Conservation (phyloP, 345 rosid species). For the Limnanthes douglasii region DNA sequence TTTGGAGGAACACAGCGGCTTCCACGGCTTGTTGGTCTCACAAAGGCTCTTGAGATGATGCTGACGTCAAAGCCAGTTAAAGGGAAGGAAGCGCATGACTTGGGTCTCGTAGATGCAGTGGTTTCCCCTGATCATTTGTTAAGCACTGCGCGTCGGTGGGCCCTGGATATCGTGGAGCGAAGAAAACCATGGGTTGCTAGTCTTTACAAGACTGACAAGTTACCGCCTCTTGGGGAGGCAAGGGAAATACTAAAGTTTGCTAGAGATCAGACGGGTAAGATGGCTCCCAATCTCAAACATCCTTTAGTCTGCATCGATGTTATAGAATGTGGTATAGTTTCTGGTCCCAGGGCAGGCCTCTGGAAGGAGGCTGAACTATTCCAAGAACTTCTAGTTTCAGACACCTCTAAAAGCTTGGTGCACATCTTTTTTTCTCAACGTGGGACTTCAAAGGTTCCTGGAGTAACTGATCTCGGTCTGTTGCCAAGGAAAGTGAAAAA, state of each 20-base stretch:
- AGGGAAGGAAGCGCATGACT: constrained; percentile 50
- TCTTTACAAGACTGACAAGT: constrained; percentile 61
- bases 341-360: constrained; percentile 69
- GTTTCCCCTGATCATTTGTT: constrained; percentile 54
- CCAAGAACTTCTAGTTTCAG: constrained; percentile 37
- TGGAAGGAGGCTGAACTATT: constrained; percentile 65
- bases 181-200: constrained; percentile 81
- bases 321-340: constrained; percentile 75
- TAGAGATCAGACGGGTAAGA: constrained; percentile 52
- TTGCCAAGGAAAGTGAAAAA: constrained; percentile 54
- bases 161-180: constrained; percentile 52
- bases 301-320: constrained; percentile 82
- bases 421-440: constrained; percentile 86
- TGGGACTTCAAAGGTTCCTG: constrained; percentile 88
- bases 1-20: constrained; percentile 99
- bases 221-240: constrained; percentile 84
- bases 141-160: constrained; percentile 69
- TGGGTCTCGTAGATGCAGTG: constrained; percentile 78
- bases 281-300: constrained; percentile 69
- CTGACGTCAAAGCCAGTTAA: constrained; percentile 79
- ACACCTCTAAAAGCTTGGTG: constrained; percentile 75
- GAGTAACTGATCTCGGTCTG: constrained; percentile 68
- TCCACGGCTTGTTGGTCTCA: constrained; percentile 96
- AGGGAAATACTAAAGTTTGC: constrained; percentile 80
- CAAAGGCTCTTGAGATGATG: constrained; percentile 94